Base-by-base conservation (phyloP, 306 rosid species). In the apple (Malus domestica) region DNA sequence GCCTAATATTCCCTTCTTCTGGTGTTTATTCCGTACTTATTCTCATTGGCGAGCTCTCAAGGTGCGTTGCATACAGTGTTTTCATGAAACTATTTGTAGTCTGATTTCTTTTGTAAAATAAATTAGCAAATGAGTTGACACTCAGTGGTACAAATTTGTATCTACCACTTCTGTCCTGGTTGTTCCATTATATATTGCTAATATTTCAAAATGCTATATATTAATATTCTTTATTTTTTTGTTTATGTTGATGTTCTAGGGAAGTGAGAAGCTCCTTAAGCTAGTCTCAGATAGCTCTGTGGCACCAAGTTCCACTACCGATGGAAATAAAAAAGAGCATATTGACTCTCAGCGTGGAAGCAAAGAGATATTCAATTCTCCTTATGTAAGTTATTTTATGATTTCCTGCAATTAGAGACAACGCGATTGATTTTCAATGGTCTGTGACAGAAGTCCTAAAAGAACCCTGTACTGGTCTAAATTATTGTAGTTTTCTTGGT, bases 21-120 rank as follows among this genome's bases (percentile, higher is more conserved):
- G 99, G 97, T 65, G 87, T 83, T 83, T 87, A 83, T 90, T 82
- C 68, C 97, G 99, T 62, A 71, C 93, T 35, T 92, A 90, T 75
- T 95, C 99, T 78, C 93, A 95, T 72, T 92, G 99, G 98, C 90
- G 97, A 74, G 99, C 98, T 67, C 82, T 88, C 45, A 87, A 92
- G 97, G 99, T 95, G 72, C 23, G 25, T 58, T 90, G 74, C 40
- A 38, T 57, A 59, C 40, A 27, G 25, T 65, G 38, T 74, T 62
- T 67, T 73, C 64, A 61, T 86, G 67, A 25, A 27, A 73, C 59
- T 67, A 20, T 52, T 40, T 80, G 40, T 62, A 60, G 67, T 52
- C 33, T 62, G 16, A 15, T 74, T 68, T 79, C 32, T 42, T 23
- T 23, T 71, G 69, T 76, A 62, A 59, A 68, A 38, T 61, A 74